phyloP scores from a whole-genome alignment of 2,329 filamentous ascomycete species.

The Aspergillus terreus region DNA sequence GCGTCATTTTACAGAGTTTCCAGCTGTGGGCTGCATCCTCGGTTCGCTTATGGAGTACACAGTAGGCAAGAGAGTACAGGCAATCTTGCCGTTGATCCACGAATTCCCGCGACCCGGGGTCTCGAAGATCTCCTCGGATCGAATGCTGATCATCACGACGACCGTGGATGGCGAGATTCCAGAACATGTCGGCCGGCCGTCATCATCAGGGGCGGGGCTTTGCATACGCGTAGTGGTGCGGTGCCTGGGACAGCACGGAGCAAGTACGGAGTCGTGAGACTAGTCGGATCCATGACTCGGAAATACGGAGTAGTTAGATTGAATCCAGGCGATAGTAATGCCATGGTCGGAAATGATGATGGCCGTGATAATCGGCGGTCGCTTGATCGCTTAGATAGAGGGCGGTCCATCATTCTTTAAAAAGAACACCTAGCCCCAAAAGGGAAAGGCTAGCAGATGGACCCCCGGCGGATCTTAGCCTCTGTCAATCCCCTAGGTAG shows the following conservation, averaged over 20 bases:
- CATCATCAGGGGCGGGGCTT: neutral
- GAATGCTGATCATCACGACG: slow-evolving; percentile 9
- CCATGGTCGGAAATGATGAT: no score
- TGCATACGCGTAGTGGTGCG: neutral
- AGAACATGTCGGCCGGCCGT: slow-evolving; percentile 1
- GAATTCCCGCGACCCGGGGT: slow-evolving; percentile 6
- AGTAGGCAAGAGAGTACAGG: no score
- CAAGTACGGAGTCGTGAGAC: neutral
- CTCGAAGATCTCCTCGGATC: slow-evolving; percentile 14
- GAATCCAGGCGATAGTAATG: no score
- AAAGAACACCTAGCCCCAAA: slow-evolving; percentile 1
- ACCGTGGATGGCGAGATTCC: slow-evolving; percentile 8
- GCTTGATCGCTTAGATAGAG: neutral
- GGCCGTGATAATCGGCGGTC: neutral
- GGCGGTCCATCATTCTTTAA: neutral
- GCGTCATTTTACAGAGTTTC: neutral
- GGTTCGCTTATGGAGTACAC: no score
- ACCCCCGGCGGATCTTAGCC: neutral
- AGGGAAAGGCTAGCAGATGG: slow-evolving; percentile 5
- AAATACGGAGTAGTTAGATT: neutral
- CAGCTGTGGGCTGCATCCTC: neutral
- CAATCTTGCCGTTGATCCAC: slow-evolving; percentile 3
- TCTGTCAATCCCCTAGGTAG: neutral
- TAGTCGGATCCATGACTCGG: neutral
- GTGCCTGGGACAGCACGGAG: no score